Conservation (phyloP, 169 alveolate genomes). For the Cryptosporidium sp. region DNA sequence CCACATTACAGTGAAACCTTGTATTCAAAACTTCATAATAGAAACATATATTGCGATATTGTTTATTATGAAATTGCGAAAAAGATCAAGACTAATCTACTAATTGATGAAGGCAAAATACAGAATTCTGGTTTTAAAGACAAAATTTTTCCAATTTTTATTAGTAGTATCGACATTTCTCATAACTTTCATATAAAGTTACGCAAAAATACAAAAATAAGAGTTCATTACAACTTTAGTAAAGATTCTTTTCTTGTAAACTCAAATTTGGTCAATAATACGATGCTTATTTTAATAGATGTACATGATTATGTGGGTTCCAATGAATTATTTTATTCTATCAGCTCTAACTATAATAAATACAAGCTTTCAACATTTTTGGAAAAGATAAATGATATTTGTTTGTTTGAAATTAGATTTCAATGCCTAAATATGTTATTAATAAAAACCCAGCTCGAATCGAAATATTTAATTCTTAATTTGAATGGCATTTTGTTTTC, state of each 20-base stretch:
- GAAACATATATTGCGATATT: background rate
- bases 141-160: background rate
- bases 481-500: background rate
- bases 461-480: background rate
- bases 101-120: background rate
- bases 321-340: background rate
- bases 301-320: background rate
- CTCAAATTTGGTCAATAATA: background rate
- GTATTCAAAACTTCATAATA: background rate
- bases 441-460: background rate
- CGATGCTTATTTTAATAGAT: background rate
- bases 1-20: background rate
- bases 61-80: background rate
- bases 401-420: background rate
- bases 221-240: background rate
- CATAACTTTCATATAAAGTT: background rate
- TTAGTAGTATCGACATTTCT: background rate
- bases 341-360: background rate
- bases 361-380: background rate
- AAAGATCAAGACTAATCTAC: background rate
- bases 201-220: background rate
- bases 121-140: background rate
- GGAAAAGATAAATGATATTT: background rate
- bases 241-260: background rate
- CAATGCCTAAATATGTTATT: background rate